Percentiles rank a stretch among this genome's conserved stretches.
phyloP scores from a whole-genome alignment of 129 eudicot genomes.

The Tanacetum coccineum region DNA sequence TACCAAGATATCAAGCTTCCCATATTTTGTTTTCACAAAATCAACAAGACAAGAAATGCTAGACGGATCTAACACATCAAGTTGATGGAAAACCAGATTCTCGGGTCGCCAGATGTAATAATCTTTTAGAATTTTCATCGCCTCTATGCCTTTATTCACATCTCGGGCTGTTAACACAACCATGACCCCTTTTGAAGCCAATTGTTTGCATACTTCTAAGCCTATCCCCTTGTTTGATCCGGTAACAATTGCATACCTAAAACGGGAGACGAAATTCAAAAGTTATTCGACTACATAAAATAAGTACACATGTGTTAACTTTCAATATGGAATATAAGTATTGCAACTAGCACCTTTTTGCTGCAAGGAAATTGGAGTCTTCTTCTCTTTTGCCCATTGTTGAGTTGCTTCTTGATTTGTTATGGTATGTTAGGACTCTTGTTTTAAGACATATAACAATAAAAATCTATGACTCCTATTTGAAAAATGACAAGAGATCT shows the following conservation, averaged over 20 bases:
- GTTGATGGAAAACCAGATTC: constrained; percentile 46
- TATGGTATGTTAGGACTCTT: too few relatives aligned
- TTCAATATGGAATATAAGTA: too few relatives aligned
- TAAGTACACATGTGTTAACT: too few relatives aligned
- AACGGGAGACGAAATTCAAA: too few relatives aligned
- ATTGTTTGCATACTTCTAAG: constrained; percentile 62
- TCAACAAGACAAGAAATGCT: constrained; percentile 47
- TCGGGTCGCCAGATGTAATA: neutral
- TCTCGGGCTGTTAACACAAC: constrained; percentile 68
- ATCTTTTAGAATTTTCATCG: constrained; percentile 38
- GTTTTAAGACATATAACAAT: too few relatives aligned
- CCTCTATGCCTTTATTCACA: constrained; percentile 52
- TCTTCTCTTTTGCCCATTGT: too few relatives aligned
- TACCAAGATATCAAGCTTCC: constrained; percentile 59
- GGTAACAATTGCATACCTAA: constrained; percentile 73
- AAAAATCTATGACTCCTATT: too few relatives aligned
- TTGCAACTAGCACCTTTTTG: too few relatives aligned
- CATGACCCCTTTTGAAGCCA: constrained; percentile 55
- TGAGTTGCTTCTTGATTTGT: too few relatives aligned
- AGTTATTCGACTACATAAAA: too few relatives aligned
- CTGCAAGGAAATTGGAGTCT: too few relatives aligned
- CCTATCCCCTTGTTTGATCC: constrained; percentile 76
- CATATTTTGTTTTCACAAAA: constrained; percentile 42
- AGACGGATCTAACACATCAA: constrained; percentile 50
- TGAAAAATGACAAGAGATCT: too few relatives aligned